Base-by-base conservation (phyloP, 2,329 filamentous ascomycete species). In the Scolecobasidium constrictum region DNA sequence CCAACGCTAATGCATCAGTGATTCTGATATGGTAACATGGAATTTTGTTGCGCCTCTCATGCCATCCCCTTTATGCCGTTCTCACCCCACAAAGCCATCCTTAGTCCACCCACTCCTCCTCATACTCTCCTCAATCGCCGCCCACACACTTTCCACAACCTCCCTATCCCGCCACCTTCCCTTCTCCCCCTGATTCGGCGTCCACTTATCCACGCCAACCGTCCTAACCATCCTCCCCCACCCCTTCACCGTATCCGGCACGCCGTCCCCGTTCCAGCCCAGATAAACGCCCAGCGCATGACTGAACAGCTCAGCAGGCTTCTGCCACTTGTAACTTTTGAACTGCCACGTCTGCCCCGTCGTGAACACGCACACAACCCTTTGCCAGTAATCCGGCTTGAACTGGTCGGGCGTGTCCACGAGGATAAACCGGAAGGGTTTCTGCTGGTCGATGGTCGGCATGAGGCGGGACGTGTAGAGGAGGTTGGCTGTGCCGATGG, bases 311-410 rank as follows among this genome's bases (percentile, higher is more conserved):
- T 96, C 92, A 12, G 79, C 74, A 0, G 92, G 85, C 44, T 83
- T 81, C 52, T 81, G 81, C 86, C 92, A 98, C 64, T 94, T 94
- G 74, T 98, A 98, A 52, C 79, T 84, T 66, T 95, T 94, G 68
- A 98, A 98, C 65, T 98, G 92, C 92, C 92, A 98, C 7, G 83
- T 80, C 66, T 98, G 92, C 23, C 92, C 92, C 0, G 92, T 98
- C 0, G 92, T 98, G 66, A 98, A 96, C 45, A 98, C 88, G 11
- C 85, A 92, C 2, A 95, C 92, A 5, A 98, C 83, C 40, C 88
- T 81, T 55, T 81, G 81, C 92, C 92, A 98, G 69, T 96, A 95
- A 58, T 96, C 88, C 0, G 92, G 92, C 61, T 94, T 94, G 74
- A 98, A 98, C 61, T 92, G 83, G 57, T 93, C 82, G 0, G 88